These are phyloP conservation scores for Lepiota venenata DNA, from an alignment of 768 basidiomycete genomes.

Conservation along the genomic window DNA sequence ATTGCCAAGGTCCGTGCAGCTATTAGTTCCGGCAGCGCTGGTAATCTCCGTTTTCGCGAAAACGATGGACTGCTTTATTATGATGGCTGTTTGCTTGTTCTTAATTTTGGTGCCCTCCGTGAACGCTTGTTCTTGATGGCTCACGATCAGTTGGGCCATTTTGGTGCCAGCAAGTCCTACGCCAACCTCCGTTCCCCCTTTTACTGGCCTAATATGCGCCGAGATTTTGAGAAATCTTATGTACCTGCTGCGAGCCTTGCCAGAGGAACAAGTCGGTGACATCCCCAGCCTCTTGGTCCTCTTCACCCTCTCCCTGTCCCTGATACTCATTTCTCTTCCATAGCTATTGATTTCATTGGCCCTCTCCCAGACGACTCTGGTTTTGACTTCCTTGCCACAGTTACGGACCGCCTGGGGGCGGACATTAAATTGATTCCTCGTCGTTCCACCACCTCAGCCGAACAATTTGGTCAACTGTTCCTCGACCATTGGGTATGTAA, in stretches of 20 bases:
- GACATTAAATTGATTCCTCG: too few relatives aligned
- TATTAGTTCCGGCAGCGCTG: too few relatives aligned
- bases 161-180: constrained; percentile 31
- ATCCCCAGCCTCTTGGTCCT: constrained; percentile 22
- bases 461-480: too few relatives aligned
- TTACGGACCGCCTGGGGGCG: too few relatives aligned
- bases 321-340: constrained; percentile 14
- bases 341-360: constrained; percentile 33
- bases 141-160: constrained; percentile 28
- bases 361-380: constrained; percentile 29
- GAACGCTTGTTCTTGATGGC: constrained; percentile 22
- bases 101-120: constrained; percentile 14
- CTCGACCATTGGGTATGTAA: too few relatives aligned
- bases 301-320: constrained; percentile 25
- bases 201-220: constrained; percentile 33
- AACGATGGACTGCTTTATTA: constrained; percentile 22
- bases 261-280: constrained; percentile 31
- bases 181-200: constrained; percentile 18
- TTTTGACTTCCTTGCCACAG: constrained; percentile 20
- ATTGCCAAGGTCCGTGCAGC: not conserved
- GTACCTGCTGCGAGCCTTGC: constrained; percentile 30
- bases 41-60: not conserved
- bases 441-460: too few relatives aligned
- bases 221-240: constrained; percentile 26
- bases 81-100: constrained; percentile 20